A percentile compares a stretch with the other conserved stretches of the same genome.
Evolutionary conservation across 2,329 filamentous ascomycete genomes (phyloP).

Genomic region (Ceratocystis lukuohia): DNA sequence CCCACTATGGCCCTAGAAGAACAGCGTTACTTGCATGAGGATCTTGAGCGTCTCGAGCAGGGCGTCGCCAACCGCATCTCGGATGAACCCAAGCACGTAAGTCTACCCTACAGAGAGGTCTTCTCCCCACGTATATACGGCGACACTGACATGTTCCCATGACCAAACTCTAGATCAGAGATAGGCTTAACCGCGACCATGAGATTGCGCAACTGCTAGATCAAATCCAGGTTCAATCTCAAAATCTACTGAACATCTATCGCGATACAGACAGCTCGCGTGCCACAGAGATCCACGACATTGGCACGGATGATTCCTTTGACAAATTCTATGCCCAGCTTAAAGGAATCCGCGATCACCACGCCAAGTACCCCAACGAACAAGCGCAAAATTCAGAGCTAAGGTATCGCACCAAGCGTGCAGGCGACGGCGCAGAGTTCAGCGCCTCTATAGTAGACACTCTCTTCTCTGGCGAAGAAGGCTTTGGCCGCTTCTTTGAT

Average conservation of each 20-base stretch:
- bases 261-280: slow-evolving; percentile 60
- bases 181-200: slow-evolving; percentile 80
- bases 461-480: slow-evolving; percentile 93
- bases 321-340: slow-evolving; percentile 85
- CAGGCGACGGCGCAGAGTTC: slow-evolving; percentile 42
- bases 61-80: slow-evolving; percentile 78
- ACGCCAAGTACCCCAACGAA: slow-evolving; percentile 83
- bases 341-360: slow-evolving; percentile 68
- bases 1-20: slow-evolving; percentile 70
- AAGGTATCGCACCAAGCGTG: slow-evolving; percentile 63
- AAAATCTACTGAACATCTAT: slow-evolving; percentile 70
- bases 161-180: slow-evolving; percentile 52
- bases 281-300: slow-evolving; percentile 66
- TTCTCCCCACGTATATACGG: not conserved
- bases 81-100: slow-evolving; percentile 77
- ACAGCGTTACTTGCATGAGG: slow-evolving; percentile 86
- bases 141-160: slow-evolving; percentile 20
- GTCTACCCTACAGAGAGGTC: slow-evolving; percentile 24
- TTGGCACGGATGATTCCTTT: slow-evolving; percentile 75
- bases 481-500: slow-evolving; percentile 85
- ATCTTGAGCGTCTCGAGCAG: slow-evolving; percentile 89
- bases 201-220: slow-evolving; percentile 76
- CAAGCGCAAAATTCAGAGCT: slow-evolving; percentile 89
- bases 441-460: slow-evolving; percentile 57
- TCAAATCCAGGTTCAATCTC: slow-evolving; percentile 77